A percentile compares a stretch with the other conserved stretches of the same genome.
Evolutionary conservation across 129 eudicot species (phyloP).

Genomic region (Dittrichia graveolens): DNA sequence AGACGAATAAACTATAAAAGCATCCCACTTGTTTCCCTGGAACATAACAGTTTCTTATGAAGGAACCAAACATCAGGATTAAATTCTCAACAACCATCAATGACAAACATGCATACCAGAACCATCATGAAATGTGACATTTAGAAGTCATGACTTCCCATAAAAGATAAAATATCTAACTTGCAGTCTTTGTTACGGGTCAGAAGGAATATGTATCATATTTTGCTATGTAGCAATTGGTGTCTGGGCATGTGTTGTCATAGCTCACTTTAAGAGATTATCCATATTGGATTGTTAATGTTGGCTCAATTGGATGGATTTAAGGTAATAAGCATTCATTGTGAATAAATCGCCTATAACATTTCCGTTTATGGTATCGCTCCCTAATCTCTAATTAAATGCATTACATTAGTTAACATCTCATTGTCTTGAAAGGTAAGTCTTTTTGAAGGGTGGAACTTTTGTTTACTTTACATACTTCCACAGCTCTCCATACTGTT

Average conservation of each 20-base stretch:
- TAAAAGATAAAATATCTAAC: constrained; percentile 5
- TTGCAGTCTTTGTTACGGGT: constrained; percentile 10
- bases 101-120: not conserved
- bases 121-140: constrained; percentile 3
- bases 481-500: not conserved
- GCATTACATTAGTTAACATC: not conserved
- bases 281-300: not conserved
- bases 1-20: constrained; percentile 21
- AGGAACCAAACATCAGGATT: constrained; percentile 9
- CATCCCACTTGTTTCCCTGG: constrained; percentile 20
- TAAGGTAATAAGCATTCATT: not conserved
- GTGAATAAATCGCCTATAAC: not conserved
- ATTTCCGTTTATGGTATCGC: not conserved
- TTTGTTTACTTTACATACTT: not conserved
- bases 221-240: constrained; percentile 16
- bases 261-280: constrained; percentile 5
- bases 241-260: not conserved
- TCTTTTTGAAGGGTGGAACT: not conserved
- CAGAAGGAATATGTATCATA: constrained; percentile 13
- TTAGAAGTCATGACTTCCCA: constrained; percentile 19
- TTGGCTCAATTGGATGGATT: not conserved
- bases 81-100: constrained; percentile 3
- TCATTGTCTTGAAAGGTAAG: not conserved
- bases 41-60: not conserved
- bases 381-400: constrained; percentile 2